These are phyloP conservation scores for Elaphomyces granulatus DNA, from an alignment of 495 filamentous ascomycete species.

Conservation along the genomic window DNA sequence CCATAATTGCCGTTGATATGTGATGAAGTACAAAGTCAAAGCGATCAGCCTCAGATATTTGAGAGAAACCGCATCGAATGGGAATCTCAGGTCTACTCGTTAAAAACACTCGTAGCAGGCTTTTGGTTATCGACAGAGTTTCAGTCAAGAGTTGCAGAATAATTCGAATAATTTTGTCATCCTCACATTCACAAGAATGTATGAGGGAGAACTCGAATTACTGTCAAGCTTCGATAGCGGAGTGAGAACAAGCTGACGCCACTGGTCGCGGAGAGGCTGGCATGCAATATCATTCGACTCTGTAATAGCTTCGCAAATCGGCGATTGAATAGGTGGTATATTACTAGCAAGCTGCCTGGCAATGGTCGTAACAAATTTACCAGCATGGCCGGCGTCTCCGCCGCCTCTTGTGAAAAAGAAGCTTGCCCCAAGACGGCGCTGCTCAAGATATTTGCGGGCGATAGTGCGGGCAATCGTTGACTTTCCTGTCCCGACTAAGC, in stretches of 20 bases:
- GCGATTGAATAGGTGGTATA: constrained; percentile 14
- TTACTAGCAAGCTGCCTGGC: constrained; percentile 22
- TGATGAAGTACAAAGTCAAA: constrained; percentile 18
- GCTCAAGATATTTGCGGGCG: constrained; percentile 6
- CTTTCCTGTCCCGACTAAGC: constrained; percentile 32
- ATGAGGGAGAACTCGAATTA: constrained; percentile 1
- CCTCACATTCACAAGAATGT: constrained; percentile 25
- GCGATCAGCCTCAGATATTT: constrained; percentile 8
- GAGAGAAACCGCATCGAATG: constrained; percentile 21
- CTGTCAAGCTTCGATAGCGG: constrained; percentile 15
- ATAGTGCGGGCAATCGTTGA: constrained; percentile 28
- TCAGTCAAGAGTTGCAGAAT: constrained; percentile 25
- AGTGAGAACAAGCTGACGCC: constrained; percentile 31
- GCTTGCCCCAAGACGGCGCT: constrained; percentile 18
- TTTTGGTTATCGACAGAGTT: constrained; percentile 5
- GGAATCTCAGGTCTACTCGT: constrained; percentile 34
- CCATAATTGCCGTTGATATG: constrained; percentile 9
- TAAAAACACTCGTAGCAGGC: constrained; percentile 20
- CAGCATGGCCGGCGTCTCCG: constrained; percentile 25
- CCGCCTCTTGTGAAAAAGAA: constrained; percentile 41
- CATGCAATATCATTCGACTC: constrained; percentile 18
- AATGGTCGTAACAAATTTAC: constrained; percentile 32
- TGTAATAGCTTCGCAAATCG: constrained; percentile 25
- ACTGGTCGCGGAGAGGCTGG: constrained; percentile 32
- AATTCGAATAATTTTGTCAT: constrained; percentile 20